Evolutionary conservation across 1,284 basidiomycete species (phyloP).

Genomic region (Gomphus bonarii): DNA sequence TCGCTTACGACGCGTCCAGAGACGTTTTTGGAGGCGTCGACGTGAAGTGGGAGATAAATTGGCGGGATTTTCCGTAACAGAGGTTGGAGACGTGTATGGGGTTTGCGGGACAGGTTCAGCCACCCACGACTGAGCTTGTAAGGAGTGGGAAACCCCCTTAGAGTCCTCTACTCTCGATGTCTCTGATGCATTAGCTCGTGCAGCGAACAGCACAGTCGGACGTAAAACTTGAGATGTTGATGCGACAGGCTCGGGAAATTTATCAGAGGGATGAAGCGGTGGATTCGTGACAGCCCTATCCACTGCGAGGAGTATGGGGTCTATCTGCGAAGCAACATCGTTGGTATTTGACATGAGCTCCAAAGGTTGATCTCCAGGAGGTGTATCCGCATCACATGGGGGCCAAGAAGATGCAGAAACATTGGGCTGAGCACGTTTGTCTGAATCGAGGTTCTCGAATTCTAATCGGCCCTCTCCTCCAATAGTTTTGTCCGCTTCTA

Average conservation of each 20-base stretch:
- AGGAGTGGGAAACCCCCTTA: neutral
- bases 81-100: neutral
- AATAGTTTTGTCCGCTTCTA: neutral
- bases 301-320: neutral
- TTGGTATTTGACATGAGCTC: neutral
- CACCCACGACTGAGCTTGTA: neutral
- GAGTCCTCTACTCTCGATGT: neutral
- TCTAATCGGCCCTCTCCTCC: neutral
- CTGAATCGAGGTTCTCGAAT: neutral
- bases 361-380: neutral
- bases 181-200: neutral
- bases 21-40: constrained; percentile 45
- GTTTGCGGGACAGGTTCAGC: neutral
- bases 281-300: neutral
- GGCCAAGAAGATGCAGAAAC: neutral
- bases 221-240: neutral
- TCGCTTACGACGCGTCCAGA: constrained; percentile 65
- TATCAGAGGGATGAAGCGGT: neutral
- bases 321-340: neutral
- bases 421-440: neutral
- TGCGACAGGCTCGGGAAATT: neutral
- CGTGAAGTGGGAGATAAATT: constrained; percentile 42
- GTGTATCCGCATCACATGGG: neutral
- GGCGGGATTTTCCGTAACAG: constrained; percentile 5
- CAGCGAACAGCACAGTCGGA: neutral